Percentiles rank a stretch among this genome's conserved stretches.
These are phyloP conservation scores for Xylariaceae sp. DNA, from an alignment of 2,329 filamentous ascomycete species.

Conservation along the genomic window DNA sequence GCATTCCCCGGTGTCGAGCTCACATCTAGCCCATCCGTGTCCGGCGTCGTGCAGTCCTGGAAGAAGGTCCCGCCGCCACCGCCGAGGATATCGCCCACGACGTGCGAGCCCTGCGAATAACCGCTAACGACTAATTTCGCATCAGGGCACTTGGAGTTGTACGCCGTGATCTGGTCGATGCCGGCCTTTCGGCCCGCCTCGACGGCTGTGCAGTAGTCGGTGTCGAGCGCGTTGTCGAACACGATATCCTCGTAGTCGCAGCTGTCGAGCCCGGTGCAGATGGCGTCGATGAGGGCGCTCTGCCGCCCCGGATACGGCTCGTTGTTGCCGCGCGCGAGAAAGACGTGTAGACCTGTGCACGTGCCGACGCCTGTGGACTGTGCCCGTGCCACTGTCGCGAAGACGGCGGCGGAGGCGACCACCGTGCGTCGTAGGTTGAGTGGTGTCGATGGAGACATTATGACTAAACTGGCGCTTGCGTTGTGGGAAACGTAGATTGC, in stretches of 20 bases:
- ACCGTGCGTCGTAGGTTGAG: not conserved
- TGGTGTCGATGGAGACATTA: not conserved
- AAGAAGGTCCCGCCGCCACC: conserved; percentile 31
- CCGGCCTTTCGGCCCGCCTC: conserved; percentile 32
- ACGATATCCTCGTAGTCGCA: conserved; percentile 25
- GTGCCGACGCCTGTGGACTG: not conserved
- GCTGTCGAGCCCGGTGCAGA: conserved; percentile 23
- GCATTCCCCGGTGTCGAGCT: conserved; percentile 26
- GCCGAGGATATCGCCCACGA: conserved; percentile 33
- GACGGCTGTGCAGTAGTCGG: conserved; percentile 26
- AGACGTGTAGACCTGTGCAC: conserved; percentile 12
- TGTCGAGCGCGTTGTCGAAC: conserved; percentile 9
- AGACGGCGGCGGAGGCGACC: not conserved
- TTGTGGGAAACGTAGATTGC: too few species aligned
- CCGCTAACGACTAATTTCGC: conserved; percentile 37
- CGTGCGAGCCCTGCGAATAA: conserved; percentile 37
- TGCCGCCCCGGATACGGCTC: conserved; percentile 33
- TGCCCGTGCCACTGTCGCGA: not conserved
- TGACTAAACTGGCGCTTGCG: not conserved
- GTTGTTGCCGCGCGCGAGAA: conserved; percentile 27
- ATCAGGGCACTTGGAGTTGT: conserved; percentile 35
- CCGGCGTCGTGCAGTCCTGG: conserved; percentile 23
- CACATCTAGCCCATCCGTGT: conserved; percentile 22
- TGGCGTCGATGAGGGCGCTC: conserved; percentile 25
- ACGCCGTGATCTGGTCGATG: conserved; percentile 33